Evolutionary conservation across 2,329 filamentous ascomycete species (phyloP).

Genomic region (Lecanicillium sp.): DNA sequence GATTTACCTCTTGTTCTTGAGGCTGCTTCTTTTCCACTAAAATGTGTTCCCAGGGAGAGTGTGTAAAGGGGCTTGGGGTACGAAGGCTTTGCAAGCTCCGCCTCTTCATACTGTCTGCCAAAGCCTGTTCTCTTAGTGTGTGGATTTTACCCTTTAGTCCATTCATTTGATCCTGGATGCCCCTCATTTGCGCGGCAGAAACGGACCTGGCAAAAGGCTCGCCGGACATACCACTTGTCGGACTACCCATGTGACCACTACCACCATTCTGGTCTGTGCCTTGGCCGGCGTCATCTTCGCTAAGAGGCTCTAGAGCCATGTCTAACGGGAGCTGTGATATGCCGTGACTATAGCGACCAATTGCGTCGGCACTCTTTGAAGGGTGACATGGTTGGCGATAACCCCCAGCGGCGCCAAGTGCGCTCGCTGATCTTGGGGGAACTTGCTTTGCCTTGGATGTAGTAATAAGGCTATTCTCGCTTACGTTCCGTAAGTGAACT

Average conservation of each 20-base stretch:
- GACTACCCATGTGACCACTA: conserved; percentile 32
- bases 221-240: conserved; percentile 34
- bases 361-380: conserved; percentile 35
- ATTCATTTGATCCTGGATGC: conserved; percentile 75
- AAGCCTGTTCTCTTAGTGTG: conserved; percentile 66
- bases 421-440: conserved; percentile 54
- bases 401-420: conserved; percentile 49
- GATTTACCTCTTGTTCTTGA: conserved; percentile 8
- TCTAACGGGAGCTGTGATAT: conserved; percentile 32
- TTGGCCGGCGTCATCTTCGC: conserved; percentile 39
- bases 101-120: conserved; percentile 70
- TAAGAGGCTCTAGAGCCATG: conserved; percentile 40
- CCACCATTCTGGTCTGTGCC: conserved; percentile 21
- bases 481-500: conserved; percentile 20
- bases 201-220: conserved; percentile 53
- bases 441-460: conserved; percentile 18
- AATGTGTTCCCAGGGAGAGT: conserved; percentile 38
- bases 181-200: conserved; percentile 65
- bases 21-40: conserved; percentile 12
- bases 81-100: conserved; percentile 69
- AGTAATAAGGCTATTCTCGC: conserved; percentile 18
- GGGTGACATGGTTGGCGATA: conserved; percentile 42
- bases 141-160: conserved; percentile 81
- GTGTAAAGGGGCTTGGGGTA: conserved; percentile 70
- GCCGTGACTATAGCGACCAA: conserved; percentile 25